Evolutionary conservation across 257 asterid genomes (phyloP), one percentile per base, ranked within the genome.

Genomic region (Primulina tabacum): DNA sequence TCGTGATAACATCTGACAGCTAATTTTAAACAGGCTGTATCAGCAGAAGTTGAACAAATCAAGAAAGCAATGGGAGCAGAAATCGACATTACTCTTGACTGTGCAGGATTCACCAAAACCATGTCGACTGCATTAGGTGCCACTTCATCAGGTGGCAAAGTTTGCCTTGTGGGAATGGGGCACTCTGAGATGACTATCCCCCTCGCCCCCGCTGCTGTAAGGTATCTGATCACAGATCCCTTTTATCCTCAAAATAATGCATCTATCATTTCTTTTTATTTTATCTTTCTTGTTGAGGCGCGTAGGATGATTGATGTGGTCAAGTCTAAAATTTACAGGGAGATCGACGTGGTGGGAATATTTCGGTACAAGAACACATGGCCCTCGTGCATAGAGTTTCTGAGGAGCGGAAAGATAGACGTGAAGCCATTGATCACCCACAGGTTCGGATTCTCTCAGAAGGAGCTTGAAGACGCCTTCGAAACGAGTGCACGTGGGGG

Each of bases 381-480:
- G 97, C 97, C 97, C 0, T 76, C 87, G 74, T 93, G 97, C 87
- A 76, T 90, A 1, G 99, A 90, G 66, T 86, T 93, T 70, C 69
- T 93, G 52, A 81, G 71, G 80, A 93, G 88, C 29, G 96, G 97
- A 5, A 93, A 90, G 85, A 87, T 90, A 37, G 95, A 90, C 12
- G 97, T 93, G 84, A 90, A 90, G 82, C 91, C 97, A 1, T 75
- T 93, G 80, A 90, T 93, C 78, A 90, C 99, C 9, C 96, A 93
- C 79, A 82, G 97, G 81, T 93, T 78, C 29, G 89, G 92, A 4
- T 87, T 93, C 79, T 75, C 86, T 34, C 97, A 90, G 81, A 75
- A 80, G 77, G 99, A 90, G 73, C 84, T 93, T 58, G 99, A 90
- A 76, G 87, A 86, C 28, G 97, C 96, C 11, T 90, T 93, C 52